Evolutionary conservation across 2,329 filamentous ascomycete genomes (phyloP).

Genomic region (Ramularia endophylla): DNA sequence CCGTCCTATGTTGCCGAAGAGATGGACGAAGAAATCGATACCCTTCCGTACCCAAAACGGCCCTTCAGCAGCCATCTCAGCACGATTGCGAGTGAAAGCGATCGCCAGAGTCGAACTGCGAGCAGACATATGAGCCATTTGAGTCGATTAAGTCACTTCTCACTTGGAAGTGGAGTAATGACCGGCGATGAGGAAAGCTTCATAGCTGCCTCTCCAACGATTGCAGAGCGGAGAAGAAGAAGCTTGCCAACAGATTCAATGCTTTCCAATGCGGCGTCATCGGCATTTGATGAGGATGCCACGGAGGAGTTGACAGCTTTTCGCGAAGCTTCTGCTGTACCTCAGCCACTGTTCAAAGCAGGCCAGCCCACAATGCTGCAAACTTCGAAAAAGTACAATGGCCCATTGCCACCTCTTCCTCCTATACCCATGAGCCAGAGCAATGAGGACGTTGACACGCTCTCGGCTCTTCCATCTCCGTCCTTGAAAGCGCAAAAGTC

Average conservation of each 20-base stretch:
- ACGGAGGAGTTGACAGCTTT: constrained; percentile 29
- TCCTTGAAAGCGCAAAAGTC: constrained; percentile 29
- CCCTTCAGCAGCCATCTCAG: constrained; percentile 30
- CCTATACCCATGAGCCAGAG: constrained; percentile 24
- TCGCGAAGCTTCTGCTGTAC: constrained; percentile 29
- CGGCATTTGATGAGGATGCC: constrained; percentile 16
- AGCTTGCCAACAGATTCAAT: constrained; percentile 24
- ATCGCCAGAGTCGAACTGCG: constrained; percentile 15
- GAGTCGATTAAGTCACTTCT: constrained; percentile 27
- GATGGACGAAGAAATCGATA: constrained; percentile 24
- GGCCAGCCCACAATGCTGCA: constrained; percentile 4
- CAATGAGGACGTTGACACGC: constrained; percentile 31
- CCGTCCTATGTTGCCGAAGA: no score
- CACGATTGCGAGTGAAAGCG: constrained; percentile 33
- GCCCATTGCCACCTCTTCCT: constrained; percentile 25
- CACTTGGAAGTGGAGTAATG: constrained; percentile 27
- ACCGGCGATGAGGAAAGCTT: constrained; percentile 26
- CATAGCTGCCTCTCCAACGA: not conserved
- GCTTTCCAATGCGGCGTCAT: constrained; percentile 15
- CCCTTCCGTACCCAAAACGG: constrained; percentile 25
- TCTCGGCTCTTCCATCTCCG: constrained; percentile 29
- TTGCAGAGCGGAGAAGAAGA: constrained; percentile 12
- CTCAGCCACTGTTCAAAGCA: constrained; percentile 29
- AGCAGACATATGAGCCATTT: constrained; percentile 18
- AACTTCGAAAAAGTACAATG: constrained; percentile 21